Base-by-base conservation (phyloP, 2,329 filamentous ascomycete genomes). In the Aspergillus awamori region DNA sequence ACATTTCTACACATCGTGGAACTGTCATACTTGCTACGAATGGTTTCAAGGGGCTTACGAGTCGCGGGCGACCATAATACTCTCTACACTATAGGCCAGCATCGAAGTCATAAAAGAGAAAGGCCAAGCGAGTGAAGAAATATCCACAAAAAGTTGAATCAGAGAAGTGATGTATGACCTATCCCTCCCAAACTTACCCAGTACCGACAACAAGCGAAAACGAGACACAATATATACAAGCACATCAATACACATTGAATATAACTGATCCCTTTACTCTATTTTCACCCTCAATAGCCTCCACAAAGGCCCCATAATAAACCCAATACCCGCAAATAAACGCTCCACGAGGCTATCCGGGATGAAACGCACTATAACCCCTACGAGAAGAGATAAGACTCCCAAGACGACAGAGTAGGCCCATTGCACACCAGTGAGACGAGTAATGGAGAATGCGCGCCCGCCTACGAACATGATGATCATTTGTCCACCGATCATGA, bases 381-480 rank as follows among this genome's bases (percentile, higher is more conserved):
- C 47, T 6, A 51, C n/a, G 5, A 51, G 47, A 11, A 51, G 47
- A 6, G 47, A 51, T 1, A 51, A 30, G 24, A 17, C 28, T 6
- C 47, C 47, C 4, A 51, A 4, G 11, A 51, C 47, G 2, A 51
- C 26, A 2, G 47, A 51, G 8, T 51, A 51, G 47, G 78, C 84
- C 84, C 84, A 86, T 69, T 86, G 83, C 1, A 72, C 67, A 1
- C 82, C 83, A 56, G 80, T 77, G 65, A 86, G 75, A 28, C 71
- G 70, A 33, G 77, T 78, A 65, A 86, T 82, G 24, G 80, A 76
- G 72, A 87, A 86, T 2, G 84, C 84, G 17, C 76, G 71, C 36
- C 82, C 83, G 20, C 86, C 86, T 11, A 87, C 76, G 59, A 85
- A 86, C 66, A 87, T 77, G 65, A 88, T 87, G 57, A 82, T 72